Percentiles rank a stretch among this genome's conserved stretches.
These are phyloP conservation scores for Aristolochia fimbriata DNA, from an alignment of 164 flowering plant species.

Conservation along the genomic window DNA sequence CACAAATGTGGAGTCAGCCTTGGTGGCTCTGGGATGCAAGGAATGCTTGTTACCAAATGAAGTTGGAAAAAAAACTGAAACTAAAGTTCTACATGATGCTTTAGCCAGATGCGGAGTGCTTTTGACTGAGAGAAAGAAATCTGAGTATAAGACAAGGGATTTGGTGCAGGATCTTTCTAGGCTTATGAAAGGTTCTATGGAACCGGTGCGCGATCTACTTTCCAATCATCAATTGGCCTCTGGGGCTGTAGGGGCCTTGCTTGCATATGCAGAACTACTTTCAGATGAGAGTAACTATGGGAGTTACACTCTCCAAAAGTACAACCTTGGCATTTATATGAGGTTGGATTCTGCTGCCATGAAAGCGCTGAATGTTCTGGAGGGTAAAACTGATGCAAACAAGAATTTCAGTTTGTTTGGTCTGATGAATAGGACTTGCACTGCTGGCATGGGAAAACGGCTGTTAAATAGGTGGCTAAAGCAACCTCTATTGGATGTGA, in stretches of 20 bases:
- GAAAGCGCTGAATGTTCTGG: slow-evolving; percentile 87
- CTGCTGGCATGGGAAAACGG: slow-evolving; percentile 97
- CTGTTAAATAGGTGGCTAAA: slow-evolving; percentile 92
- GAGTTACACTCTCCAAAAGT: slow-evolving; percentile 42
- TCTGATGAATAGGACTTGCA: slow-evolving; percentile 94
- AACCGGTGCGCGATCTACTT: slow-evolving; percentile 72
- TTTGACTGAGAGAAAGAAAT: slow-evolving; percentile 82
- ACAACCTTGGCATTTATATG: slow-evolving; percentile 74
- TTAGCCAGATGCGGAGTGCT: slow-evolving; percentile 73
- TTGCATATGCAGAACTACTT: slow-evolving; percentile 81
- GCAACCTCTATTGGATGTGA: slow-evolving; percentile 79
- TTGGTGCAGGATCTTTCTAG: slow-evolving; percentile 79
- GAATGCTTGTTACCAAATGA: slow-evolving; percentile 82
- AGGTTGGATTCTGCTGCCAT: slow-evolving; percentile 96
- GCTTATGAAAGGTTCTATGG: slow-evolving; percentile 81
- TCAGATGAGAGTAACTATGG: slow-evolving; percentile 85
- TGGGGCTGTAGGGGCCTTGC: slow-evolving; percentile 64
- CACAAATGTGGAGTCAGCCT: slow-evolving; percentile 82
- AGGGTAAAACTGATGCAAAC: slow-evolving; percentile 93
- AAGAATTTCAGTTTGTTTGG: slow-evolving; percentile 93
- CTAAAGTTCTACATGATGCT: slow-evolving; percentile 47
- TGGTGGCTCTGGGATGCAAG: slow-evolving; percentile 88
- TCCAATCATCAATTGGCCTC: slow-evolving; percentile 68
- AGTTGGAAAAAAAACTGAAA: slow-evolving; percentile 46
- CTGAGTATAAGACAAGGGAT: slow-evolving; percentile 76